A percentile compares a stretch with the other conserved stretches of the same genome.
Conservation (phyloP, 371 early-diverging fungal genomes). For the Pancytospora philotis region DNA sequence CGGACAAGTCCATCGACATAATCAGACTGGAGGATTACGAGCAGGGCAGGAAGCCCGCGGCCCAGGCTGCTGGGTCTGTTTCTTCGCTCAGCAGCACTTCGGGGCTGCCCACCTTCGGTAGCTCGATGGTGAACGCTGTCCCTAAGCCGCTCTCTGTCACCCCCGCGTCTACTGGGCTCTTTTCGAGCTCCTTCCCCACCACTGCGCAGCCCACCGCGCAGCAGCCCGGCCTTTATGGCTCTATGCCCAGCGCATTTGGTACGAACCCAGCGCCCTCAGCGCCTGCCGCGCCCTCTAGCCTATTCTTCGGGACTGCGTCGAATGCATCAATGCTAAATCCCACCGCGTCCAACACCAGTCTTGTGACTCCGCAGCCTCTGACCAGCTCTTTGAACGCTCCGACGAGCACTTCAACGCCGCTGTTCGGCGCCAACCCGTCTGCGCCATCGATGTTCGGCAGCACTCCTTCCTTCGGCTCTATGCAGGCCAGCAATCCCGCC, state of each 20-base stretch:
- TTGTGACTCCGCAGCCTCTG: too few relatives aligned
- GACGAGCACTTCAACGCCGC: too few relatives aligned
- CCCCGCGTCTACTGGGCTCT: not conserved
- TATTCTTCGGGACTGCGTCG: too few relatives aligned
- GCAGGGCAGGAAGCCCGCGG: conserved; percentile 28
- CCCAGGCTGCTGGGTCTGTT: not conserved
- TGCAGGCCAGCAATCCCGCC: too few relatives aligned
- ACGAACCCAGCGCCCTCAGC: not conserved
- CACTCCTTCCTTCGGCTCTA: too few relatives aligned
- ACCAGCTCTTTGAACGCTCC: too few relatives aligned
- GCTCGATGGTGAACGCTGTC: conserved; percentile 4
- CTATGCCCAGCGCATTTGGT: not conserved
- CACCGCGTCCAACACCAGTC: too few relatives aligned
- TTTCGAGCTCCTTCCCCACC: too few relatives aligned
- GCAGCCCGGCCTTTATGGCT: not conserved
- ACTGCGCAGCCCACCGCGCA: too few relatives aligned
- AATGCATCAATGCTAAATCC: too few relatives aligned
- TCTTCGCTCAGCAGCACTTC: not conserved
- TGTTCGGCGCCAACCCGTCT: too few relatives aligned
- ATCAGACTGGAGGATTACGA: conserved; percentile 43
- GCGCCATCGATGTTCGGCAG: too few relatives aligned
- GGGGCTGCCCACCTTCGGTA: not conserved
- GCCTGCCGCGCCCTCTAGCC: not conserved
- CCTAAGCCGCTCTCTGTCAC: not conserved
- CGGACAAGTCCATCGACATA: conserved; percentile 34